Base-by-base conservation (phyloP, 163 green algal species). In the Scenedesmus sp. region DNA sequence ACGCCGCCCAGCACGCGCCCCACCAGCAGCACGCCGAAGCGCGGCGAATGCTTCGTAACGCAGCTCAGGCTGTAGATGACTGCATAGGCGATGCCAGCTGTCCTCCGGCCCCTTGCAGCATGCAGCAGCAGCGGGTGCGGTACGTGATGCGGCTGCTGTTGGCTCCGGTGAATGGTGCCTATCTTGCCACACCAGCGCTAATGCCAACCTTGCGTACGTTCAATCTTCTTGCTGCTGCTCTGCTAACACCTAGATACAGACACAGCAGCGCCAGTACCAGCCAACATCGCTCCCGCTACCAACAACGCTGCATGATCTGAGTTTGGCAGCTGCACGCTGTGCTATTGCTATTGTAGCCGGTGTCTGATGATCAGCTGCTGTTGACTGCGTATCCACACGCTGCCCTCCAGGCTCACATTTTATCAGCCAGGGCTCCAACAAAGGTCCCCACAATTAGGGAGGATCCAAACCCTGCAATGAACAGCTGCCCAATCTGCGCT, bases 381-480 rank as follows among this genome's bases (percentile, higher is more conserved):
- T 10, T 3, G 37, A 20, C 16, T 72, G 59, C 59, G 35, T 33
- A 72, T 35, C 22, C 65, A 37, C 18, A 30, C 65, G n/a, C 30
- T 37, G 30, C 9, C 30, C 6, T 22, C 18, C 30, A 10, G n/a
- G 92, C 94, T 92, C 91, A 97, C 94, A 96, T 94, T 68, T 96
- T 97, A 94, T 99, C 97, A 1, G 97, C 97, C 13, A 99, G 87
- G 0, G 94, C 94, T 5, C 97, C 97, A 7, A 97, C 96, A 30
- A 99, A 93, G 6, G 97, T 99, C 49, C 97, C 97, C 91, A 99
- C 98, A 0, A 99, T 81, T 94, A 98, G 96, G 30, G 96, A 98
- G 12, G 96, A 98, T 1, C 96, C 97, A 93, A 99, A 99, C 33
- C 97, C 97, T 49, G 97, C 97, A 26, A 99, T 99, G 91, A 99